phyloP scores from a whole-genome alignment of 2,329 filamentous ascomycete species.

The Diaporthe batatas region DNA sequence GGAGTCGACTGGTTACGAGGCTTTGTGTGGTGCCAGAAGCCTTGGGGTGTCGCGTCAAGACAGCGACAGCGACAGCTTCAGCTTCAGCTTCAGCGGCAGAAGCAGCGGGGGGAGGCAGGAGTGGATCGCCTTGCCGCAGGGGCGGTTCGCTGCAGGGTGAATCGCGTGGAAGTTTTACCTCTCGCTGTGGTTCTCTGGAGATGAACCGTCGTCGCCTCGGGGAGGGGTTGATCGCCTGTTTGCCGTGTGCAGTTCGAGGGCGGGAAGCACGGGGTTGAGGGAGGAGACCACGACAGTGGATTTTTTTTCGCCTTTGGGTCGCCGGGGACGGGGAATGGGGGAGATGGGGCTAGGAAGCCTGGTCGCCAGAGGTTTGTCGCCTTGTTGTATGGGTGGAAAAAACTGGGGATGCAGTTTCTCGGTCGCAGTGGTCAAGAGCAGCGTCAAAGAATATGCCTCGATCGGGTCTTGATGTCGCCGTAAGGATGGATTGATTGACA shows the following conservation, averaged over 20 bases:
- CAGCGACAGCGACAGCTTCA: constrained; percentile 42
- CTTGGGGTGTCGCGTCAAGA: constrained; percentile 40
- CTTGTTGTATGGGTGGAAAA: constrained; percentile 30
- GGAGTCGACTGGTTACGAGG: constrained; percentile 12
- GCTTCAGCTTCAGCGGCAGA: constrained; percentile 37
- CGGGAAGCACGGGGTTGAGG: constrained; percentile 38
- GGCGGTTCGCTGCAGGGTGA: constrained; percentile 27
- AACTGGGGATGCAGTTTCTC: constrained; percentile 34
- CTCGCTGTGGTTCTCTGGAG: constrained; percentile 24
- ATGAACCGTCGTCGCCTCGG: constrained; percentile 39
- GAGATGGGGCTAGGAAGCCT: constrained; percentile 33
- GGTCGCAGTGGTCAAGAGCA: constrained; percentile 35
- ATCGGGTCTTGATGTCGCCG: constrained; percentile 42
- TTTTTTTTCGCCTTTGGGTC: constrained; percentile 40
- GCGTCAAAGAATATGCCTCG: constrained; percentile 37
- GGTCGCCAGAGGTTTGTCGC: constrained; percentile 40
- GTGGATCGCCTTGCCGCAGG: constrained; percentile 41
- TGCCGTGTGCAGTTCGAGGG: constrained; percentile 30
- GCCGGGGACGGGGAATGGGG: constrained; percentile 32
- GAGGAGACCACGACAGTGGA: constrained; percentile 35
- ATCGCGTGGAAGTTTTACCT: constrained; percentile 37
- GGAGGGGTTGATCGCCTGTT: constrained; percentile 37
- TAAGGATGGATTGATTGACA: constrained; percentile 42
- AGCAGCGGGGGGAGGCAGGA: constrained; percentile 36
- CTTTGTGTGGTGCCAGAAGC: constrained; percentile 30